Conservation (phyloP, 495 filamentous ascomycete species). For the Penicillium soppii region DNA sequence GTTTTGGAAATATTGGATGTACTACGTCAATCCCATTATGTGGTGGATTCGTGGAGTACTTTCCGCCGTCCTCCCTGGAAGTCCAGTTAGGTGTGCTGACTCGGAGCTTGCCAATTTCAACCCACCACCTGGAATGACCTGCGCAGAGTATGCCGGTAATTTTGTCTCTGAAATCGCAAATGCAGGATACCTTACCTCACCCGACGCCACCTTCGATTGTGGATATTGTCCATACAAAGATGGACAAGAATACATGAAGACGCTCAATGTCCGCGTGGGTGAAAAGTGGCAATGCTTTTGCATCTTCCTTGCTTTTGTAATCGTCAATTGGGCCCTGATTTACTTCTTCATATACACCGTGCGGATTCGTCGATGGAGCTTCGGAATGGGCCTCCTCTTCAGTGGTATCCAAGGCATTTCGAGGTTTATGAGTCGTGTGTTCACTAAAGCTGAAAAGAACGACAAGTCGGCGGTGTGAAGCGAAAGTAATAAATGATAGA, state of each 20-base stretch:
- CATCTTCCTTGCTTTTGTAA: no score
- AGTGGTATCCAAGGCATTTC: no score
- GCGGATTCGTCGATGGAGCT: no score
- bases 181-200: constrained; percentile 55
- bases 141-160: constrained; percentile 53
- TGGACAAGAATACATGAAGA: constrained; percentile 19
- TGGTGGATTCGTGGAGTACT: constrained; percentile 76
- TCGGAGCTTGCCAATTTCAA: constrained; percentile 38
- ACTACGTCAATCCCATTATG: constrained; percentile 67
- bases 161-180: constrained; percentile 47
- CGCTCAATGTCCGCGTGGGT: no score
- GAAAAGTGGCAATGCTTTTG: no score
- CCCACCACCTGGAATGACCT: constrained; percentile 53
- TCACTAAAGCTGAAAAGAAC: no score
- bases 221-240: constrained; percentile 49
- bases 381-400: no score
- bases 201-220: constrained; percentile 50
- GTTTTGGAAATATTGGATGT: constrained; percentile 81
- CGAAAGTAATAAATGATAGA: no score
- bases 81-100: constrained; percentile 55
- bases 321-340: no score
- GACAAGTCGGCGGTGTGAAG: no score
- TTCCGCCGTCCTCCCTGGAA: constrained; percentile 53
- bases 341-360: no score
- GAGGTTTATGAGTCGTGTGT: no score